Evolutionary conservation across 2,329 filamentous ascomycete species (phyloP), one percentile per base, ranked within the genome.

Genomic region (Alternaria sp.): DNA sequence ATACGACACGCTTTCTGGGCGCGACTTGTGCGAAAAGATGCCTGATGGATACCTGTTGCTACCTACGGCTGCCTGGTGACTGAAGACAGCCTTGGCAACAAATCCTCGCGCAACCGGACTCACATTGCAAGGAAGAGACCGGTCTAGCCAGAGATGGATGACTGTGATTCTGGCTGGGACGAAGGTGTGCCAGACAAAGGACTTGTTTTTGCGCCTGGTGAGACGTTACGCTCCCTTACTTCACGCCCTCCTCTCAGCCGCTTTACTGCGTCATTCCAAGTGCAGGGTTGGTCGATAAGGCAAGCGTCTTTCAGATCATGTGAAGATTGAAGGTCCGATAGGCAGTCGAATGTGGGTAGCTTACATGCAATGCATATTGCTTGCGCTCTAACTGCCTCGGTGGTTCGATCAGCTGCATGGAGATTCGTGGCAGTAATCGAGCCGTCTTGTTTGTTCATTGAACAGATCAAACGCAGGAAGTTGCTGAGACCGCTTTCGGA

Each of bases 31-130:
- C 57, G 55, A 30, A 28, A 46, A 40, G 63, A 32, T 70, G 67
- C 70, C 71, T 76, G 66, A 50, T 51, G 45, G 61, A 32, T 69
- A 66, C 70, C 68, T 70, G 56, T 47, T 46, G 67, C 57, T 77
- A 71, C 74, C 75, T 78, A 62, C 67, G 68, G 76, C 69, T 79
- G 75, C 77, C 77, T 79, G 55, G 56, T 19, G 57, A 58, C 50
- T 65, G 57, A 67, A 59, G 57, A 57, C 60, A 57, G 36, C 68
- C 65, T 54, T 65, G 69, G 70, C 71, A 61, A 67, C 40, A 53
- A 47, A 54, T 12, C 32, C 46, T 54, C 50, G 40, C 44, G 23
- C 43, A 36, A 23, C 36, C 25, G 51, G 40, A 25, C 23, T 72
- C 71, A 63, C 40, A 57, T 65, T 25, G 10, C n/a, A 36, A 25